Base-by-base conservation (phyloP, 306 rosid species). In the Hippophae tibetana region DNA sequence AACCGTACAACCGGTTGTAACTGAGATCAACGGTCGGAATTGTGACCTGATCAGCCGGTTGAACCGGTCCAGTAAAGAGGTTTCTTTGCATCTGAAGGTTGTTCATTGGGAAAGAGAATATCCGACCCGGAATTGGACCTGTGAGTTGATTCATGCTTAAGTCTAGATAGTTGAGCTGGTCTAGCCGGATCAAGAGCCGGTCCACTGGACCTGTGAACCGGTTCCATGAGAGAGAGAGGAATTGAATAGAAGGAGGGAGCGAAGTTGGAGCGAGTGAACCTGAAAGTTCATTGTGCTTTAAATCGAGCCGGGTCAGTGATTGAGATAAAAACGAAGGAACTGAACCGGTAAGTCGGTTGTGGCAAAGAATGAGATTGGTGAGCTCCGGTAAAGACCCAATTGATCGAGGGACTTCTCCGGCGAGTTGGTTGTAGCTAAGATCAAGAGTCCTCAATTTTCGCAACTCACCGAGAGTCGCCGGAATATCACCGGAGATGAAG, bases 11-110 rank as follows among this genome's bases (percentile, higher is more conserved):
- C 45, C 82, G 58, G 74, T 93, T 93, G 78, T 69, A 84, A 66
- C 99, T 93, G 1, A 93, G 95, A 69, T 93, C 99, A 7, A 93
- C 86, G 79, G 88, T 86, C 23, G 82, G 52, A 59, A 93, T 89
- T 1, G 77, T 61, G 0, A 93, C 99, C 54, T 77, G 80, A 26
- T 72, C 84, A 0, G 42, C 64, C 23, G 99, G 99, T 56, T 74
- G 68, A 0, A 88, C 79, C n/a, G 58, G 69, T 0, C 99, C 99
- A 9, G 64, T 50, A 55, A 93, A 86, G 9, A 47, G 76, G 78
- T 93, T 93, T 49, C 97, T 72, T 42, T 93, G 81, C 40, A 93
- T 10, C 43, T 93, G 99, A 26, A 93, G 78, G 42, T 68, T 86
- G 13, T 71, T 75, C 3, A 93, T 68, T 2, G 99, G 90, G 68